Evolutionary conservation across 2,329 filamentous ascomycete species (phyloP), one percentile per base, ranked within the genome.

Genomic region (Fusarium neocosmosporiellum): DNA sequence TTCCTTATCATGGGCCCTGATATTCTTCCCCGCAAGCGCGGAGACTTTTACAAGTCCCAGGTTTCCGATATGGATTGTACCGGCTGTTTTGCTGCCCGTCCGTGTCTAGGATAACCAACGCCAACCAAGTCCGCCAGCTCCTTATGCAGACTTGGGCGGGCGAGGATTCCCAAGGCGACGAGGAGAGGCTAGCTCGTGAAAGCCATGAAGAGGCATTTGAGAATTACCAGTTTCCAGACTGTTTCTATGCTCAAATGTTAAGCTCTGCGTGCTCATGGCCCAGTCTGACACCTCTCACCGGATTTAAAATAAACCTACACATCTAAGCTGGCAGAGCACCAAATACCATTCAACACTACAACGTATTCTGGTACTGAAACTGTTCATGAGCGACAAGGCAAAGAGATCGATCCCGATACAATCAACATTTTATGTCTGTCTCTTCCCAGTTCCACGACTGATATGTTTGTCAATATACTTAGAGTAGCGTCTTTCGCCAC

Each of bases 401-500:
- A 43, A 43, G 13, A 24, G 13, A 22, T 16, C 7, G 13, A 43
- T 16, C 13, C 7, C 20, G 13, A 43, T 16, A 43, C 13, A 24
- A 43, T 43, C 20, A 43, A 14, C 4, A 27, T 7, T 24, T 48
- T 7, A 11, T 48, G 9, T n/a, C 18, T n/a, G 9, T 48, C 8
- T 50, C 24, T 27, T 13, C 46, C 27, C 6, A n/a, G 27, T 31
- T 31, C 9, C 27, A 29, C 27, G 6, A 31, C 24, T 14, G 46
- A n/a, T 20, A 7, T 5, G 18, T 7, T n/a, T 48, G 24, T 10
- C 0, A 24, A 46, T 24, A 22, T 10, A 16, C 13, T 13, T 34
- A 73, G 10, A 85, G 61, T 59, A 86, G 57, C 0, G 82, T 83
- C 69, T 79, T 83, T 63, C 78, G 78, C 85, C 86, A 87, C 86